Conservation (phyloP, 768 basidiomycete genomes). For the Leccinum barrowsii region DNA sequence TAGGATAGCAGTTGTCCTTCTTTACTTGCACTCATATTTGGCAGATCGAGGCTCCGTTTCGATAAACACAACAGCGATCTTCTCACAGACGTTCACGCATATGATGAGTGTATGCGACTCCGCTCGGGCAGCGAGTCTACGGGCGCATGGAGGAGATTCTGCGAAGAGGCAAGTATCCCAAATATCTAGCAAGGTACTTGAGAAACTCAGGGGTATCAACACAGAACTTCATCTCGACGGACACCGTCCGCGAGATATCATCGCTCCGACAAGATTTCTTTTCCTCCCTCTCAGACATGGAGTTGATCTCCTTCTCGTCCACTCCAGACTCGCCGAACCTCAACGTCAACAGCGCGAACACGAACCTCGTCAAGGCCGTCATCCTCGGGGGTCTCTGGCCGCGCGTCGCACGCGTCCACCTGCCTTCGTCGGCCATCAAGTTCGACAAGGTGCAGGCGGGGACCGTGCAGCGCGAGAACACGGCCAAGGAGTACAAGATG, state of each 20-base stretch:
- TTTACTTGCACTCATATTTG: background rate
- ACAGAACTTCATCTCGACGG: slow-evolving; percentile 80
- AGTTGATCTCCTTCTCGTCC: slow-evolving; percentile 55
- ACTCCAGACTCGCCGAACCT: slow-evolving; percentile 46
- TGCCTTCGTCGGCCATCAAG: slow-evolving; percentile 71
- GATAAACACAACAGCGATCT: slow-evolving; percentile 75
- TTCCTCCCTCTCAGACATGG: slow-evolving; percentile 62
- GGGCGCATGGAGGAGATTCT: slow-evolving; percentile 51
- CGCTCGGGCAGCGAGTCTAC: slow-evolving; percentile 49
- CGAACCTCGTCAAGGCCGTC: slow-evolving; percentile 78
- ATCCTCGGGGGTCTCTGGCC: slow-evolving; percentile 88
- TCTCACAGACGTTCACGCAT: slow-evolving; percentile 77
- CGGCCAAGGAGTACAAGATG: slow-evolving; percentile 80
- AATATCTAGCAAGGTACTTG: too few species aligned
- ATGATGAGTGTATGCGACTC: slow-evolving; percentile 55
- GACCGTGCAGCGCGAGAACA: slow-evolving; percentile 79
- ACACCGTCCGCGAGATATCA: slow-evolving; percentile 73
- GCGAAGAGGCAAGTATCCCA: slow-evolving; percentile 52
- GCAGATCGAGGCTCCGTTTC: slow-evolving; percentile 72
- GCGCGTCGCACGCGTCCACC: slow-evolving; percentile 68
- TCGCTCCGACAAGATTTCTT: slow-evolving; percentile 77
- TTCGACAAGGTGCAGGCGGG: slow-evolving; percentile 86
- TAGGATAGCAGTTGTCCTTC: slow-evolving; percentile 31
- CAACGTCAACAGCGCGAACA: slow-evolving; percentile 62
- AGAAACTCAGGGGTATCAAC: background rate